phyloP scores from a whole-genome alignment of 169 alveolate genomes.

The Plasmodium gonderi region DNA sequence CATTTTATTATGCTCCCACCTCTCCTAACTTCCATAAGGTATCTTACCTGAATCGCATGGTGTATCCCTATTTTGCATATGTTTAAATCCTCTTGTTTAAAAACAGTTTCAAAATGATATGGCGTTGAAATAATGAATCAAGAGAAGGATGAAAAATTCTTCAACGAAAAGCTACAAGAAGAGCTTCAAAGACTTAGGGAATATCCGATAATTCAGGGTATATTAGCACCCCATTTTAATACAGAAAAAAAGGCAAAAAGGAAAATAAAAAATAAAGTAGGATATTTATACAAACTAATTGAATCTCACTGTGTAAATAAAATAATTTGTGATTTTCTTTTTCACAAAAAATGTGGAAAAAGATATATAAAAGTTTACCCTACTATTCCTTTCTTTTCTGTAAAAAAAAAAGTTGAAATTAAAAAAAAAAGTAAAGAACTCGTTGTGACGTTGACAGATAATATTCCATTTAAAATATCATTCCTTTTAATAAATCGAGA shows the following conservation, averaged over 20 bases:
- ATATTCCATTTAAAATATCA: neutral
- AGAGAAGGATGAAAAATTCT: conserved; percentile 3
- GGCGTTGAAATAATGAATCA: neutral
- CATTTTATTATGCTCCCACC: neutral
- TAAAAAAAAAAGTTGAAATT: conserved; percentile 12
- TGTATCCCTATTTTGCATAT: too few relatives aligned
- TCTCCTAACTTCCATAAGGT: too few relatives aligned
- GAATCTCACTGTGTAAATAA: conserved; percentile 51
- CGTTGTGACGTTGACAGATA: neutral
- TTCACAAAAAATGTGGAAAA: neutral
- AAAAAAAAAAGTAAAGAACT: neutral
- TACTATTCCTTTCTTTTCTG: neutral
- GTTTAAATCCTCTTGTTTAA: neutral
- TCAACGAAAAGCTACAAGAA: neutral
- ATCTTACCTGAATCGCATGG: too few relatives aligned
- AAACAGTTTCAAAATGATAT: neutral
- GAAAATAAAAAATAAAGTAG: conserved; percentile 10
- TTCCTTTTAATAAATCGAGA: neutral
- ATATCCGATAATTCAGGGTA: conserved; percentile 1
- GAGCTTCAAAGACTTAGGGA: conserved; percentile 28
- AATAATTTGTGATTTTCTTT: neutral
- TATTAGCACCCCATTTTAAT: neutral
- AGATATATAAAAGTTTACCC: neutral
- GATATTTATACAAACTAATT: conserved; percentile 28
- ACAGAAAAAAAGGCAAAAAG: neutral